Evolutionary conservation across 768 basidiomycete genomes (phyloP), one percentile per base, ranked within the genome.

Genomic region (Heimioporus sp.): DNA sequence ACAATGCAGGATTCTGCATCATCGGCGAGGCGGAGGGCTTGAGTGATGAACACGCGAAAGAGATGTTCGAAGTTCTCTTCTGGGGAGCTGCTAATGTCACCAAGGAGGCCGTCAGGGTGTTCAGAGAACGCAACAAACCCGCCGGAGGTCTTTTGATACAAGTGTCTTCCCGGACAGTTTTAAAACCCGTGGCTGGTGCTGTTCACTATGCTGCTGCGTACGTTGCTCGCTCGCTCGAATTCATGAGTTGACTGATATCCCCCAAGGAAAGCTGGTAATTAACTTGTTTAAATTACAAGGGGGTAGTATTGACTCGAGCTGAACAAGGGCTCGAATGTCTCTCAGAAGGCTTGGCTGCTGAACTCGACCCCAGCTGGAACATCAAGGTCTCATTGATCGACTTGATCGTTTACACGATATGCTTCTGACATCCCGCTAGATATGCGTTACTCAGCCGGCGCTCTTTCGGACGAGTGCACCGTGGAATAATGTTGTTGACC

Each of bases 281-380:
- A 30, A 19, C 13, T 17, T 37, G 30, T 16, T 39, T 10, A 16
- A 45, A 28, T 43, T 9, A 20, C 17, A 17, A 24, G 20, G n/a
- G 10, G 13, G 11, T 3, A 28, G 21, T 48, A 30, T 43, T 63
- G 45, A 52, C 31, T 47, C 31, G 35, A 21, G 34, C 12, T 19
- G 42, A 34, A n/a, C 43, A 52, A 74, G 73, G 74, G 12, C 46
- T 73, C n/a, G 73, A 74, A 48, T 73, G 71, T 17, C 55, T 75
- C 30, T 71, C 67, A 2, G 69, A 76, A 52, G 58, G 74, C 2
- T 54, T 78, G 24, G 61, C 60, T 5, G 57, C 62, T 38, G 78
- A 79, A 51, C 49, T 78, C 3, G 75, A 77, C 41, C 76, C 78
- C 11, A 62, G 30, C 19, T 79, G 77, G 77, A 75, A 78, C 46